phyloP scores from a whole-genome alignment of 2,329 filamentous ascomycete species.

The Calonectria henricotiae region DNA sequence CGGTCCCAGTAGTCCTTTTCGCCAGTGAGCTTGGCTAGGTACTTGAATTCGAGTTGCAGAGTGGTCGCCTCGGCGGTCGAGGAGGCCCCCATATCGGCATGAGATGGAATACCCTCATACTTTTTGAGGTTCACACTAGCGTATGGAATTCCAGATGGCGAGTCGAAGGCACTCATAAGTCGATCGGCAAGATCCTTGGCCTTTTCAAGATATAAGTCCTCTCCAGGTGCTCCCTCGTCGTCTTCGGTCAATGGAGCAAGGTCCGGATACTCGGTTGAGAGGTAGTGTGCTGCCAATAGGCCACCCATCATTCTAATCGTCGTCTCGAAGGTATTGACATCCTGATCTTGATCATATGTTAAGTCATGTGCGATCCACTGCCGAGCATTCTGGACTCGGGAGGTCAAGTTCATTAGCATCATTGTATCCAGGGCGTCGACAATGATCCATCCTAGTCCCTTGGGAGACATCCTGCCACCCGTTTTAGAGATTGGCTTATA shows the following conservation, averaged over 20 bases:
- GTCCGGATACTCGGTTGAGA: slow-evolving; percentile 87
- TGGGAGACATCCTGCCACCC: slow-evolving; percentile 87
- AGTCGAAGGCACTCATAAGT: slow-evolving; percentile 89
- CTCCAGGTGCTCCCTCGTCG: slow-evolving; percentile 80
- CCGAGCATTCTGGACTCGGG: slow-evolving; percentile 85
- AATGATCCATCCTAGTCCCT: slow-evolving; percentile 98
- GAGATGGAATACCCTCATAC: slow-evolving; percentile 83
- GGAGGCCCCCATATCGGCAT: slow-evolving; percentile 88
- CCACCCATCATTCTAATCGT: slow-evolving; percentile 98
- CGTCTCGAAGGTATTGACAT: slow-evolving; percentile 98
- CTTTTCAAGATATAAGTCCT: slow-evolving; percentile 96
- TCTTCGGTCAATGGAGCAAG: slow-evolving; percentile 83
- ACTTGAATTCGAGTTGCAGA: slow-evolving; percentile 96
- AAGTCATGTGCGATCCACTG: slow-evolving; percentile 89
- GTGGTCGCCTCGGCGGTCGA: slow-evolving; percentile 96
- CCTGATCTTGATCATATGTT: slow-evolving; percentile 91
- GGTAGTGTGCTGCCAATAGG: slow-evolving; percentile 91
- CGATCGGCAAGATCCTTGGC: slow-evolving; percentile 93
- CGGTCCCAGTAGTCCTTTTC: slow-evolving; percentile 94
- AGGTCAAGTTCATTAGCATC: slow-evolving; percentile 98
- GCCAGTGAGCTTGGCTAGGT: slow-evolving; percentile 93
- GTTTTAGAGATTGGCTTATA: slow-evolving; percentile 88
- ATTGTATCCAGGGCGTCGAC: slow-evolving; percentile 96
- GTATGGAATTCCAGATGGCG: slow-evolving; percentile 87
- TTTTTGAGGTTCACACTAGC: slow-evolving; percentile 91